Percentiles rank a stretch among this genome's conserved stretches.
phyloP scores from a whole-genome alignment of 139 green algal species.

The Haematococcus sp. region DNA sequence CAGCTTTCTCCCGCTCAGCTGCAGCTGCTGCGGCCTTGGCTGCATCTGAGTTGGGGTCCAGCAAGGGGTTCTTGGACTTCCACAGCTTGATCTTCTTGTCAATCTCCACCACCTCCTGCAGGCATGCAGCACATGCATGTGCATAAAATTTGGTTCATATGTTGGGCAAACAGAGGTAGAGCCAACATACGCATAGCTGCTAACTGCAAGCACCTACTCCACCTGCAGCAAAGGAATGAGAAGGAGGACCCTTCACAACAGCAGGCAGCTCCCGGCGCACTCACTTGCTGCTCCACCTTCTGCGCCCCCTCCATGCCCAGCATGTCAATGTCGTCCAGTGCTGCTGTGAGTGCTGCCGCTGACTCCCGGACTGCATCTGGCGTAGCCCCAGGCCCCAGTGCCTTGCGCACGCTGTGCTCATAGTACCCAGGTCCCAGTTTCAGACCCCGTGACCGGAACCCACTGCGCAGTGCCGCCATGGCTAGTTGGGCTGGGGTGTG shows the following conservation, averaged over 20 bases:
- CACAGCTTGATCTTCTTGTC: constrained; percentile 10
- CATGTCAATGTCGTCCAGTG: constrained; percentile 24
- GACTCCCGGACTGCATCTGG: too few species aligned
- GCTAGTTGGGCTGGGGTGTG: constrained; percentile 23
- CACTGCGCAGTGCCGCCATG: constrained; percentile 26
- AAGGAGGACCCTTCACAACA: too few species aligned
- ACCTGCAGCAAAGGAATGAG: too few species aligned
- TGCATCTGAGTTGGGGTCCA: neutral
- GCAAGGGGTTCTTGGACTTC: constrained; percentile 7
- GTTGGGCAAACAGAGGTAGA: neutral
- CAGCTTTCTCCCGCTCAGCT: neutral
- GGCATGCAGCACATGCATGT: neutral
- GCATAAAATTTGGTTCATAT: neutral
- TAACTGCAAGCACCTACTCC: neutral
- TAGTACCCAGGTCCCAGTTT: too few species aligned
- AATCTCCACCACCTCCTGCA: constrained; percentile 3
- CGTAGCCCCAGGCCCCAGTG: too few species aligned
- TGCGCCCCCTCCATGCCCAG: constrained; percentile 16
- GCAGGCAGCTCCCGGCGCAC: too few species aligned
- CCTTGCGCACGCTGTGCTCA: too few species aligned
- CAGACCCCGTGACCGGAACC: too few species aligned
- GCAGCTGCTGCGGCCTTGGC: constrained; percentile 1
- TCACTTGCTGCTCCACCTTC: constrained; percentile 10
- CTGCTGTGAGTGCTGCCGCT: neutral
- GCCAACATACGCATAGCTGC: neutral